Percentiles rank a stretch among this genome's conserved stretches.
These are phyloP conservation scores for Epicoccum sorghinum DNA, from an alignment of 2,329 filamentous ascomycete species.

Conservation along the genomic window DNA sequence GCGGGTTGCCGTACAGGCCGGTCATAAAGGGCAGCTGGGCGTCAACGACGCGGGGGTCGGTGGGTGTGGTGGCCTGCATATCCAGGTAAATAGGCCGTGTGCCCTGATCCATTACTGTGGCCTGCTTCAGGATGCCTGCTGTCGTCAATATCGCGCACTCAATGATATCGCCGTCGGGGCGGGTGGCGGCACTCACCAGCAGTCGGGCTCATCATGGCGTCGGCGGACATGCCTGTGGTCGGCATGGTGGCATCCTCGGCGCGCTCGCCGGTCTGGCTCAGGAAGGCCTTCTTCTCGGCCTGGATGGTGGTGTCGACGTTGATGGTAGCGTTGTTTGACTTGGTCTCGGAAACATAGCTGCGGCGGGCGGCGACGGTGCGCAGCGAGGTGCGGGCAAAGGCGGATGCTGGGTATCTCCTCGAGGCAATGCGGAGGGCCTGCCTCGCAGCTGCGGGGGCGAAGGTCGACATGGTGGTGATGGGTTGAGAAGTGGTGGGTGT, in stretches of 20 bases:
- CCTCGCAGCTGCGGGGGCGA: slow-evolving; percentile 71
- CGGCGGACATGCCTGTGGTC: slow-evolving; percentile 62
- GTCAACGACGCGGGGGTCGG: slow-evolving; percentile 92
- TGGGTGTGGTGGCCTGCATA: slow-evolving; percentile 96
- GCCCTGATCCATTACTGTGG: slow-evolving; percentile 90
- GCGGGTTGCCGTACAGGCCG: slow-evolving; percentile 93
- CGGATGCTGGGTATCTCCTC: slow-evolving; percentile 54
- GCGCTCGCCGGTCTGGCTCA: slow-evolving; percentile 61
- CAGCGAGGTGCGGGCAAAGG: slow-evolving; percentile 49
- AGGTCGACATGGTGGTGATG: slow-evolving; percentile 50
- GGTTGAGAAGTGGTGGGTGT: slow-evolving; percentile 1
- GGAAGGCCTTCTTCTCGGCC: slow-evolving; percentile 82
- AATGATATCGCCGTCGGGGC: neutral
- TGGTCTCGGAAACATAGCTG: slow-evolving; percentile 84
- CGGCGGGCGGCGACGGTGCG: slow-evolving; percentile 56
- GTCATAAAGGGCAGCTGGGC: slow-evolving; percentile 96
- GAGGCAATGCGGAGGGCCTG: slow-evolving; percentile 70
- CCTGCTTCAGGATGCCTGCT: slow-evolving; percentile 82
- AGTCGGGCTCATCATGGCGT: slow-evolving; percentile 80
- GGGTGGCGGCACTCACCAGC: slow-evolving; percentile 58
- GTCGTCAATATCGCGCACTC: slow-evolving; percentile 22
- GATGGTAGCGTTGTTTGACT: slow-evolving; percentile 79
- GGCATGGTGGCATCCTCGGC: slow-evolving; percentile 65
- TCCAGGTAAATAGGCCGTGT: slow-evolving; percentile 95
- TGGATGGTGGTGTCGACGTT: slow-evolving; percentile 83